phyloP scores from a whole-genome alignment of 768 basidiomycete genomes.

The Pulveroboletus sp. region DNA sequence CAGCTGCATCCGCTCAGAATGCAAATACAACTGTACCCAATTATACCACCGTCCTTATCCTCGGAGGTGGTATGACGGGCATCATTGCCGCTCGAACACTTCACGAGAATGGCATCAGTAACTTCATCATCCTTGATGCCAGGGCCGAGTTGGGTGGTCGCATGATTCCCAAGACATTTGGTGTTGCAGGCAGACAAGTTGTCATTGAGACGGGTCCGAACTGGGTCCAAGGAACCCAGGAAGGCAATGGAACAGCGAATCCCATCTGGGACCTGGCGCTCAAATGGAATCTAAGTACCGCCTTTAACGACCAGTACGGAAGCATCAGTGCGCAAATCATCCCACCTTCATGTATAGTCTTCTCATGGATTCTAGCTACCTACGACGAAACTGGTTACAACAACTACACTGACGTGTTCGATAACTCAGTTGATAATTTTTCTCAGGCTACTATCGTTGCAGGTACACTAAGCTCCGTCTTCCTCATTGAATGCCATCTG shows the following conservation, averaged over 20 bases:
- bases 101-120: constrained; percentile 47
- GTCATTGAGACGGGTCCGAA: constrained; percentile 59
- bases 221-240: constrained; percentile 58
- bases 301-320: constrained; percentile 37
- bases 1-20: constrained; percentile 5
- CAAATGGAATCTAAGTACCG: constrained; percentile 50
- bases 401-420: constrained; percentile 44
- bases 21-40: background rate
- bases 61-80: too few species aligned
- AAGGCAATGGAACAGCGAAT: constrained; percentile 37
- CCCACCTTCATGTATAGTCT: background rate
- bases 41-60: too few species aligned
- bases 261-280: constrained; percentile 59
- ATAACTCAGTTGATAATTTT: constrained; percentile 40
- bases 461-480: constrained; percentile 34
- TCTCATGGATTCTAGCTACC: constrained; percentile 38
- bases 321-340: constrained; percentile 39
- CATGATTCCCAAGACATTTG: constrained; percentile 49
- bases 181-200: constrained; percentile 32
- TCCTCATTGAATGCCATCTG: constrained; percentile 47
- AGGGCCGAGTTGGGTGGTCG: constrained; percentile 61
- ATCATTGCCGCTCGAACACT: constrained; percentile 45
- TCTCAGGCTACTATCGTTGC: constrained; percentile 40
- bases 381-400: constrained; percentile 49
- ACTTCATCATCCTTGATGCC: constrained; percentile 63